These are phyloP conservation scores for Saccharomyces hybrid DNA, from an alignment of 1,139 yeast genomes.

Conservation along the genomic window DNA sequence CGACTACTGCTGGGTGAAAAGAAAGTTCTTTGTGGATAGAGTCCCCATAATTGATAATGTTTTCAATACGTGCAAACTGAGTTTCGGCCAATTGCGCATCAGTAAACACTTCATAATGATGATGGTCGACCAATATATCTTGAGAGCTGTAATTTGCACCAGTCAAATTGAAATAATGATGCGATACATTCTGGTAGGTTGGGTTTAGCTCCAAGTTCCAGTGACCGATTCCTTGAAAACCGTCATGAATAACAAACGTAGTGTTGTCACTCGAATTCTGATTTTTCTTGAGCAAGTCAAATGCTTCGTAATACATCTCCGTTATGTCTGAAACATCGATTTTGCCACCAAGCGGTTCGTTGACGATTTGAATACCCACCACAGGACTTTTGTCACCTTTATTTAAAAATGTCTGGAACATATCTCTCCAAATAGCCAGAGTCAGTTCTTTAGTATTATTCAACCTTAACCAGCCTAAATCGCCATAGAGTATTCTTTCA, in stretches of 20 bases:
- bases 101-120: conserved; percentile 58
- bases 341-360: conserved; percentile 52
- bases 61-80: conserved; percentile 24
- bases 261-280: conserved; percentile 34
- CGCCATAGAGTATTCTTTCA: conserved; percentile 34
- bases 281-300: conserved; percentile 31
- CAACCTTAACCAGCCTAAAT: conserved; percentile 45
- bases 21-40: conserved; percentile 34
- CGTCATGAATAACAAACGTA: conserved; percentile 53
- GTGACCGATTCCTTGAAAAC: conserved; percentile 43
- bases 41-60: conserved; percentile 36
- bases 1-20: conserved; percentile 47
- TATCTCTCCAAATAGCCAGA: conserved; percentile 36
- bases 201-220: conserved; percentile 44
- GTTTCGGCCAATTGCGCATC: conserved; percentile 36
- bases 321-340: conserved; percentile 37
- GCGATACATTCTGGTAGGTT: conserved; percentile 25
- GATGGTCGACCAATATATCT: conserved; percentile 46
- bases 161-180: conserved; percentile 15
- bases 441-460: conserved; percentile 41
- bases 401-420: conserved; percentile 52
- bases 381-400: conserved; percentile 43
- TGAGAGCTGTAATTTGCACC: conserved; percentile 26
- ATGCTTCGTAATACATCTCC: conserved; percentile 34
- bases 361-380: conserved; percentile 55